Conservation (phyloP, 768 basidiomycete species). For the Hygrophoropsis aurantiaca region DNA sequence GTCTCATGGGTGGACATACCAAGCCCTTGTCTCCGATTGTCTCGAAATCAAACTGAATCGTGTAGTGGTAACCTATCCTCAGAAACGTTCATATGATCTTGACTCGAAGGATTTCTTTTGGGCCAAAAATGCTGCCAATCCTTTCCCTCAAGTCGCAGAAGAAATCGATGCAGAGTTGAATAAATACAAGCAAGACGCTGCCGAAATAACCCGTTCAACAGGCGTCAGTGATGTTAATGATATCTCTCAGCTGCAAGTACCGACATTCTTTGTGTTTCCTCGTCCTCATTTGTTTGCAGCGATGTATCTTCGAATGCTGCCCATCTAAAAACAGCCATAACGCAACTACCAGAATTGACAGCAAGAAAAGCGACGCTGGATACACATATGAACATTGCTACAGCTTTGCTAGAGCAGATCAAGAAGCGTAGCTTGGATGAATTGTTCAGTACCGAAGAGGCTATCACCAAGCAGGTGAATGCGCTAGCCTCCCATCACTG, state of each 20-base stretch:
- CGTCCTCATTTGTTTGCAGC: conserved; percentile 32
- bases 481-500: background rate
- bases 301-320: conserved; percentile 92
- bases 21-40: conserved; percentile 96
- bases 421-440: conserved; percentile 94
- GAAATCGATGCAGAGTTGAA: conserved; percentile 93
- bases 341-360: conserved; percentile 93
- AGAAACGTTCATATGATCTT: conserved; percentile 86
- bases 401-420: conserved; percentile 91
- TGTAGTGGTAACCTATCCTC: conserved; percentile 77
- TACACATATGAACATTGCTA: conserved; percentile 99
- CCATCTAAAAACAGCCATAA: conserved; percentile 95
- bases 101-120: conserved; percentile 99
- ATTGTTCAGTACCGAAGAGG: conserved; percentile 95
- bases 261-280: too few relatives aligned
- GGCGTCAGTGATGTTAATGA: conserved; percentile 96
- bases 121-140: conserved; percentile 93
- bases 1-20: conserved; percentile 98
- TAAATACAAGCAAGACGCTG: conserved; percentile 93
- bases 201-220: conserved; percentile 93
- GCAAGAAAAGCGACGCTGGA: conserved; percentile 96
- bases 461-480: conserved; percentile 77
- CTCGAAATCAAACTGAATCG: conserved; percentile 96
- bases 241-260: conserved; percentile 83
- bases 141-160: conserved; percentile 98